Conservation (phyloP, 225 moss, liverwort and hornwort genomes). For the Polytrichum commune region DNA sequence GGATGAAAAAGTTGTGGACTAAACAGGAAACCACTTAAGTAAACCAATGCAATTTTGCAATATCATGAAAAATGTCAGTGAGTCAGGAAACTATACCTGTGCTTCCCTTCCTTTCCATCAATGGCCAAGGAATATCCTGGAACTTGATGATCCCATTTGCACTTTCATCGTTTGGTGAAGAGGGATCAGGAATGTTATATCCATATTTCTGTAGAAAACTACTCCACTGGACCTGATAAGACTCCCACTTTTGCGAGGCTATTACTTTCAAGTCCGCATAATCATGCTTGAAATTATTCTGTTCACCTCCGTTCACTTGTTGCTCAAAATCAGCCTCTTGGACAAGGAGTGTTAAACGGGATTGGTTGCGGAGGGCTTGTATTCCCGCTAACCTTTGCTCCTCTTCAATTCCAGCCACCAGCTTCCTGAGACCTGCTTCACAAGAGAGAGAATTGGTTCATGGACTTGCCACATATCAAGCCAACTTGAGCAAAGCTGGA, state of each 20-base stretch:
- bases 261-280: too few species aligned
- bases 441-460: not conserved
- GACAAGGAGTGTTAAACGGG: constrained; percentile 38
- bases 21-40: too few species aligned
- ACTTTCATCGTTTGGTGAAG: constrained; percentile 15
- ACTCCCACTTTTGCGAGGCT: constrained; percentile 55
- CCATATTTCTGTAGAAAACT: constrained; percentile 53
- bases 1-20: too few species aligned
- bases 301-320: constrained; percentile 28
- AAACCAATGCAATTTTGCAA: too few species aligned
- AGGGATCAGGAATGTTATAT: constrained; percentile 13
- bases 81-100: constrained; percentile 31
- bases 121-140: constrained; percentile 85
- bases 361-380: constrained; percentile 51
- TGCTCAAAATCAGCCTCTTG: constrained; percentile 45
- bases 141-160: constrained; percentile 42
- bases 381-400: constrained; percentile 46
- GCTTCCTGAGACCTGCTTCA: constrained; percentile 67
- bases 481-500: constrained; percentile 5
- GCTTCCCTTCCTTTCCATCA: constrained; percentile 26
- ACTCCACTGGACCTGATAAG: constrained; percentile 64
- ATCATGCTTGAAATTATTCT: constrained; percentile 5
- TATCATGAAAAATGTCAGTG: constrained; percentile 17
- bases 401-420: constrained; percentile 56
- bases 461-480: constrained; percentile 7